Percentiles rank a stretch among this genome's conserved stretches.
Conservation (phyloP, 176 grass and related monocot genomes). For the Aegilops bicornis region DNA sequence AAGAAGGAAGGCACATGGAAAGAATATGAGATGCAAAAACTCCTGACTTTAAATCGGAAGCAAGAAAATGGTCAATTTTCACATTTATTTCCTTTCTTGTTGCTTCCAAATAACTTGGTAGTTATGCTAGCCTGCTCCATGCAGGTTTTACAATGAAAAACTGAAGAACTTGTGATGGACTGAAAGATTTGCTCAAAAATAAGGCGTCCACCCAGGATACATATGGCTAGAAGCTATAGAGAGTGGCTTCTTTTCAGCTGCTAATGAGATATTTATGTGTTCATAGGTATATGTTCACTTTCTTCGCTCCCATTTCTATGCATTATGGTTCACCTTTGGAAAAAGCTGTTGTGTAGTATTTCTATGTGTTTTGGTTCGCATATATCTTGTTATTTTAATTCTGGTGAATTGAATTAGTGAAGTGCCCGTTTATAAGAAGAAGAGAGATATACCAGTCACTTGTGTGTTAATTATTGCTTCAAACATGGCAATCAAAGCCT, state of each 20-base stretch:
- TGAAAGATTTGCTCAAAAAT: conserved; percentile 81
- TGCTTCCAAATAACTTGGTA: background rate
- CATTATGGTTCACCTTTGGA: too few relatives aligned
- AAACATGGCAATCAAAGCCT: too few relatives aligned
- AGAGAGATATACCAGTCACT: too few relatives aligned
- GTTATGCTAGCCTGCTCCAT: conserved; percentile 14
- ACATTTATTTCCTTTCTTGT: background rate
- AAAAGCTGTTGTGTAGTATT: too few relatives aligned
- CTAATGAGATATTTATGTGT: conserved; percentile 1
- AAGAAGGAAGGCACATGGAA: conserved; percentile 85
- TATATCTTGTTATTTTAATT: too few relatives aligned
- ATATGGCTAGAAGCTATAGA: conserved; percentile 34
- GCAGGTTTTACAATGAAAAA: conserved; percentile 89
- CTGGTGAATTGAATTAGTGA: background rate
- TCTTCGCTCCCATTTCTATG: too few relatives aligned
- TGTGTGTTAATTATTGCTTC: too few relatives aligned
- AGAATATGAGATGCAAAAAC: conserved; percentile 97
- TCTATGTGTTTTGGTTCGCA: too few relatives aligned
- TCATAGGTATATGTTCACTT: background rate
- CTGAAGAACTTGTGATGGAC: conserved; percentile 74
- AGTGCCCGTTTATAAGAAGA: too few relatives aligned
- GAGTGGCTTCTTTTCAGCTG: background rate
- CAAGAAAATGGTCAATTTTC: conserved; percentile 69
- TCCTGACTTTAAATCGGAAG: conserved; percentile 84
- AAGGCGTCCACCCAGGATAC: conserved; percentile 72